Conservation (phyloP, 768 basidiomycete genomes). For the Naganishia friedmannii region DNA sequence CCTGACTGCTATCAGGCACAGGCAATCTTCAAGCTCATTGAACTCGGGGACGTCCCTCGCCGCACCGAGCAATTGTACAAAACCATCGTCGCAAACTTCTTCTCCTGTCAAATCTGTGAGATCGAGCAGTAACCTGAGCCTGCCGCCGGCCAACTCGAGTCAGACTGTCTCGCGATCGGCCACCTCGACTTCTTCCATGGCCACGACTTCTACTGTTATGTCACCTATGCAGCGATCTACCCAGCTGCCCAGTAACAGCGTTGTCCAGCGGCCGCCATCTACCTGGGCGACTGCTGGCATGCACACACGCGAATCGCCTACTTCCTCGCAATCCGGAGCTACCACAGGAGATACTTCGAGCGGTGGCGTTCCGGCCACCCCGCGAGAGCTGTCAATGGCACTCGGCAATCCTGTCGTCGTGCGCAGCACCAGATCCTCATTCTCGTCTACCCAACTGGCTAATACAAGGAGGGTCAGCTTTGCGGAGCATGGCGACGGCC, state of each 20-base stretch:
- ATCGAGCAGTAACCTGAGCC: constrained; percentile 11
- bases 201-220: not conserved
- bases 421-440: not conserved
- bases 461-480: constrained; percentile 29
- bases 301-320: constrained; percentile 27
- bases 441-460: constrained; percentile 8
- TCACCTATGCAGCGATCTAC: not conserved
- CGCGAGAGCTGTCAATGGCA: constrained; percentile 17
- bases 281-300: not conserved
- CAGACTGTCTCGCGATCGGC: not conserved
- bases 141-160: not conserved
- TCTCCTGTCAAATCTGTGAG: constrained; percentile 13
- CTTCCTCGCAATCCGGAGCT: constrained; percentile 32
- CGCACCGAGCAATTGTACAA: not conserved
- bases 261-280: constrained; percentile 4
- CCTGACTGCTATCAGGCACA: constrained; percentile 20
- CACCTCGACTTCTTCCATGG: constrained; percentile 8
- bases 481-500: constrained; percentile 30
- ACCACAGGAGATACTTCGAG: constrained; percentile 30
- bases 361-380: constrained; percentile 24
- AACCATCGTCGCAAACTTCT: not conserved
- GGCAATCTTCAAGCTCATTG: constrained; percentile 24
- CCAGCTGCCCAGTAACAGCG: not conserved
- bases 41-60: not conserved
- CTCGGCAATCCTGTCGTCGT: constrained; percentile 8